Evolutionary conservation across 805 yeast species (phyloP).

Genomic region (Barnettozyma pratensis): DNA sequence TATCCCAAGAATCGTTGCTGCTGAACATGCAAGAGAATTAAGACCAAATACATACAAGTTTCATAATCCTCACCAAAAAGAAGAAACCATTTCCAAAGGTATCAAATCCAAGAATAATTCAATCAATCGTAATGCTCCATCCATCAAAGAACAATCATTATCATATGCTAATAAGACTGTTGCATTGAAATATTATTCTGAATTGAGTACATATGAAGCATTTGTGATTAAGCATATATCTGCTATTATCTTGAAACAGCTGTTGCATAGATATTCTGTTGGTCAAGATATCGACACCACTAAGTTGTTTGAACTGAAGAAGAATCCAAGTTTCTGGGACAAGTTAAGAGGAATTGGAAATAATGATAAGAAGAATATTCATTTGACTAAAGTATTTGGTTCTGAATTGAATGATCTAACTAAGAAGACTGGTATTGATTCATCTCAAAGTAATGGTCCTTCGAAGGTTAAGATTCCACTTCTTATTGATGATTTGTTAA

Average conservation of each 20-base stretch:
- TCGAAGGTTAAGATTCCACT: conserved; percentile 75
- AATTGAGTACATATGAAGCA: conserved; percentile 53
- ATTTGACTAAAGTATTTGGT: conserved; percentile 60
- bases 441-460: conserved; percentile 82
- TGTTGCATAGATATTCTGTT: conserved; percentile 24
- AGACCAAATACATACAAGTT: conserved; percentile 90
- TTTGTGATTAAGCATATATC: conserved; percentile 55
- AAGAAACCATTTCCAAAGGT: conserved; percentile 16
- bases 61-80: conserved; percentile 41
- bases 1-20: conserved; percentile 94
- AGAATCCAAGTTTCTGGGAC: conserved; percentile 41
- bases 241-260: conserved; percentile 41
- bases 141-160: conserved; percentile 4
- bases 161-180: conserved; percentile 3
- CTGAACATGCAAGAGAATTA: conserved; percentile 91
- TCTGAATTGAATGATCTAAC: conserved; percentile 66
- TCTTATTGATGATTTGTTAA: conserved; percentile 78
- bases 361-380: conserved; percentile 20
- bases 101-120: conserved; percentile 20
- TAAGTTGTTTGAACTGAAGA: conserved; percentile 28
- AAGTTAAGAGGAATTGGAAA: conserved; percentile 27
- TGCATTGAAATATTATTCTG: conserved; percentile 54
- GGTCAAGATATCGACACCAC: conserved; percentile 33
- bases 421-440: conserved; percentile 69
- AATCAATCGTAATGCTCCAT: conserved; percentile 13